phyloP scores from a whole-genome alignment of 1,284 basidiomycete species.

The Macrocystidia cucumis region DNA sequence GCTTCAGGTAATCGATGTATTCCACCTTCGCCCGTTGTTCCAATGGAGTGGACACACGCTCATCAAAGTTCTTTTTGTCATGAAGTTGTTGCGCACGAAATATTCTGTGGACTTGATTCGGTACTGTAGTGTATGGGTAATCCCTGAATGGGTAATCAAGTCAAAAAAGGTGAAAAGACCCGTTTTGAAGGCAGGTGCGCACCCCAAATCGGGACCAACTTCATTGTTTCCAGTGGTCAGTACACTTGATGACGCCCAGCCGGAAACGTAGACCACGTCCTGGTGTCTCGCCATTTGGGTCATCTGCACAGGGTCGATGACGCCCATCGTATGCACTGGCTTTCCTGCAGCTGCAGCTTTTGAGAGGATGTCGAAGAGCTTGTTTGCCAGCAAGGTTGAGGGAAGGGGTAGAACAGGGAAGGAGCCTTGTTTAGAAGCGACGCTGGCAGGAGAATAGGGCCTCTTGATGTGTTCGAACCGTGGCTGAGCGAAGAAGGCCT shows the following conservation, averaged over 20 bases:
- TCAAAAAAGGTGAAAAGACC: slow-evolving; percentile 2
- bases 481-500: slow-evolving; percentile 68
- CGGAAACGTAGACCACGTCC: slow-evolving; percentile 93
- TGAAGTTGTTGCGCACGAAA: slow-evolving; percentile 84
- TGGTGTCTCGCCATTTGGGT: slow-evolving; percentile 96
- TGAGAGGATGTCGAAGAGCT: slow-evolving; percentile 65
- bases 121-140: slow-evolving; percentile 92
- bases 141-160: slow-evolving; percentile 39
- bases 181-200: no score
- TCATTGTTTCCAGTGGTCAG: slow-evolving; percentile 91
- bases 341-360: slow-evolving; percentile 56
- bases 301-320: slow-evolving; percentile 90
- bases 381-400: slow-evolving; percentile 74
- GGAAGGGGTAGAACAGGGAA: slow-evolving; percentile 74
- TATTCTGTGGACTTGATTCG: slow-evolving; percentile 84
- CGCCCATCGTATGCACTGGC: slow-evolving; percentile 84
- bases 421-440: slow-evolving; percentile 87
- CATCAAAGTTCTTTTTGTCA: slow-evolving; percentile 83
- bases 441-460: slow-evolving; percentile 71
- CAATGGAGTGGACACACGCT: slow-evolving; percentile 61
- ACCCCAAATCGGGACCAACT: slow-evolving; percentile 97
- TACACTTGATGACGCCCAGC: slow-evolving; percentile 87
- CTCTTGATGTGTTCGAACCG: slow-evolving; percentile 72
- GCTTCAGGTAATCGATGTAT: slow-evolving; percentile 84
- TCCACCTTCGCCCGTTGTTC: slow-evolving; percentile 63